Evolutionary conservation across 169 alveolate genomes (phyloP).

Genomic region (Theileria sp.): DNA sequence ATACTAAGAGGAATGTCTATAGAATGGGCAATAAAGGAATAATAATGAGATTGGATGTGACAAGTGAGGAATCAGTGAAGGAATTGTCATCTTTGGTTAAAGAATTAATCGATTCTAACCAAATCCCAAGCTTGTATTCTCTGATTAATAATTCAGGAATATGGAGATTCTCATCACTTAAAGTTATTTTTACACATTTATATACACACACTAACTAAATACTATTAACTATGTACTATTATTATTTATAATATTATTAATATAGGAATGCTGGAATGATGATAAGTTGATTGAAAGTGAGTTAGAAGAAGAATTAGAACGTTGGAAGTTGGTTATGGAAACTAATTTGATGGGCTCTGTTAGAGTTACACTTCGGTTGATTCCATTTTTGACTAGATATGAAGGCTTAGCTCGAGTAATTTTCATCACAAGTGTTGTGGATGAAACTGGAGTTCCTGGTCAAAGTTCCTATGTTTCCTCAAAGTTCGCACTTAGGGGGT

Average conservation of each 20-base stretch:
- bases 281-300: background rate
- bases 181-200: slow-evolving; percentile 18
- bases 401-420: slow-evolving; percentile 30
- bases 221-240: background rate
- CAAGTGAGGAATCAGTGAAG: slow-evolving; percentile 22
- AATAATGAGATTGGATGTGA: slow-evolving; percentile 32
- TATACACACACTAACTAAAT: background rate
- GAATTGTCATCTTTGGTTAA: background rate
- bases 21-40: background rate
- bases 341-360: slow-evolving; percentile 50
- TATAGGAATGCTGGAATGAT: slow-evolving; percentile 29
- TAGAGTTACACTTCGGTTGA: slow-evolving; percentile 16
- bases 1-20: background rate
- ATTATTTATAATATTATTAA: background rate
- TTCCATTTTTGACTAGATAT: background rate
- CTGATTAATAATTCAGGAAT: slow-evolving; percentile 61
- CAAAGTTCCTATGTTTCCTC: slow-evolving; percentile 58
- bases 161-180: slow-evolving; percentile 45
- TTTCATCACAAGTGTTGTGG: slow-evolving; percentile 62
- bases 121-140: slow-evolving; percentile 34
- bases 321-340: slow-evolving; percentile 48
- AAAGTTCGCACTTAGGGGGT: slow-evolving; percentile 43
- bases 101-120: background rate
- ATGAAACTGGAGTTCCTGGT: slow-evolving; percentile 52
- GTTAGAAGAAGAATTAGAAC: slow-evolving; percentile 14